phyloP scores from a whole-genome alignment of 192 early-diverging fungal species.

The Entomortierella beljakovae region DNA sequence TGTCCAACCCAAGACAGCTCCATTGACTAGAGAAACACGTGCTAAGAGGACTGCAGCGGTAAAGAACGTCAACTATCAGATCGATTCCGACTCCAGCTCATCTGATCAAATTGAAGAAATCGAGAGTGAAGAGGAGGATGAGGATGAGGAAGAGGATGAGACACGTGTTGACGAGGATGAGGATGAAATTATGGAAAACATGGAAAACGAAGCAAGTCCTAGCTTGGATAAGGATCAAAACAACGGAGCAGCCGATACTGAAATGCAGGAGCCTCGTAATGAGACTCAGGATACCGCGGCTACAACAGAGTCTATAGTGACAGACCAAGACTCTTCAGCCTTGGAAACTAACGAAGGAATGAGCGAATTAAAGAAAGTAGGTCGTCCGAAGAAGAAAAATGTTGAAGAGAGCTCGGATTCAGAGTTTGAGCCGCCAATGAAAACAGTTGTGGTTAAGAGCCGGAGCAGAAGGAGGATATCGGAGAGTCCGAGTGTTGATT shows the following conservation, averaged over 20 bases:
- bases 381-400: too few species aligned
- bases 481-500: slow-evolving; percentile 7
- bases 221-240: neutral
- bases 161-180: slow-evolving; percentile 1
- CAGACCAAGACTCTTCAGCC: too few species aligned
- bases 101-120: neutral
- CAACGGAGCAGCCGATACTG: neutral
- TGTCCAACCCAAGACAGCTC: neutral
- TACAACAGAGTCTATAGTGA: too few species aligned
- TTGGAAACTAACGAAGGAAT: neutral
- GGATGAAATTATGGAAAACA: neutral
- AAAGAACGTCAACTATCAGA: slow-evolving; percentile 8
- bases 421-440: slow-evolving; percentile 29
- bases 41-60: slow-evolving; percentile 4
- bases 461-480: slow-evolving; percentile 5
- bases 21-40: neutral
- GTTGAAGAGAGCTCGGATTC: slow-evolving; percentile 11
- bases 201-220: neutral
- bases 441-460: neutral
- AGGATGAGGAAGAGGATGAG: slow-evolving; percentile 9
- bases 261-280: neutral
- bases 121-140: slow-evolving; percentile 8
- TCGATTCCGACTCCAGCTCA: neutral
- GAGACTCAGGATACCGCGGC: too few species aligned
- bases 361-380: neutral